Conservation (phyloP, 164 flowering plant species). For the Macadamia integrifolia region DNA sequence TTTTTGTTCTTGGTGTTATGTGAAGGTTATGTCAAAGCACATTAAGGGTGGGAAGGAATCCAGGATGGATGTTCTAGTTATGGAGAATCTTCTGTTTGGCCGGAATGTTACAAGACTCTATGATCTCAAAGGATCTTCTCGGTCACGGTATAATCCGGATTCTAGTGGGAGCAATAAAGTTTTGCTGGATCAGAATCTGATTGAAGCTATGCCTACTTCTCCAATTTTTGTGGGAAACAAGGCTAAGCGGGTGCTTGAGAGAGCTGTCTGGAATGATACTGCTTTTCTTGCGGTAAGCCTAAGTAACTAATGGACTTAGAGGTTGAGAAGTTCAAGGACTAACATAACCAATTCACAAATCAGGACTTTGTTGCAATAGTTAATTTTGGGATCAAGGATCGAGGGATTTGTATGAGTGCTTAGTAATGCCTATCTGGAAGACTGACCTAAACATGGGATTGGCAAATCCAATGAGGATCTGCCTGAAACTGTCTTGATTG, state of each 20-base stretch:
- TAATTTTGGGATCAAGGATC: neutral
- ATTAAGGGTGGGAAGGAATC: slow-evolving; percentile 83
- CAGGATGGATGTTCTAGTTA: slow-evolving; percentile 84
- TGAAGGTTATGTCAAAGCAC: slow-evolving; percentile 74
- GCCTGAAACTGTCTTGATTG: too few species aligned
- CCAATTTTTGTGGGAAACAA: slow-evolving; percentile 98
- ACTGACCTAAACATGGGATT: too few species aligned
- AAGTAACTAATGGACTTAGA: neutral
- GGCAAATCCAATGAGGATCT: too few species aligned
- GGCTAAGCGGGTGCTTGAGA: slow-evolving; percentile 84
- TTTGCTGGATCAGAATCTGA: slow-evolving; percentile 87
- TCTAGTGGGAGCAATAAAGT: slow-evolving; percentile 90
- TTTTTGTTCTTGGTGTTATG: neutral
- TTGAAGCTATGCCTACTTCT: slow-evolving; percentile 98
- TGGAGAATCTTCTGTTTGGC: slow-evolving; percentile 90
- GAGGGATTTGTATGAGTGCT: too few species aligned
- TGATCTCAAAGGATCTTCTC: slow-evolving; percentile 92
- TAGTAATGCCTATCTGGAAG: too few species aligned
- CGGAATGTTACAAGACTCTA: slow-evolving; percentile 73
- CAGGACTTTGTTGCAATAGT: neutral
- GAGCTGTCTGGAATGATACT: slow-evolving; percentile 99
- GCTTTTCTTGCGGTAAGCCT: slow-evolving; percentile 90
- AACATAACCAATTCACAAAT: neutral
- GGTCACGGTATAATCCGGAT: slow-evolving; percentile 92
- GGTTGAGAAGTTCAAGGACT: neutral